These are phyloP conservation scores for Botryotinia globosa DNA, from an alignment of 2,329 filamentous ascomycete species.

Conservation along the genomic window DNA sequence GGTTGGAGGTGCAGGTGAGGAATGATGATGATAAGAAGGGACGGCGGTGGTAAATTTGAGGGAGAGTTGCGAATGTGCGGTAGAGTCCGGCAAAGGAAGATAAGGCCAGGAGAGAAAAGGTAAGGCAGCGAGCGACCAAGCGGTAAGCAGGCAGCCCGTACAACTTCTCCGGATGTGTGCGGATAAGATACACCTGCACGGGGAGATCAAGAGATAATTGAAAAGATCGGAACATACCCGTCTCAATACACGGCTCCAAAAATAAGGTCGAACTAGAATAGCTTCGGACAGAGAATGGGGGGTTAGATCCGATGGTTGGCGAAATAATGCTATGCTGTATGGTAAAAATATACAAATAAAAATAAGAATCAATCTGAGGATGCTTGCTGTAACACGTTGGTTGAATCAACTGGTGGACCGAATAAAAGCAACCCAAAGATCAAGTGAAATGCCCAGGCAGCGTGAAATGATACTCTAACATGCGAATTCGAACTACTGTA, in stretches of 20 bases:
- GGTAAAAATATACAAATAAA: constrained; percentile 1
- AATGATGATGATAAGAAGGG: background rate
- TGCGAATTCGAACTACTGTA: background rate
- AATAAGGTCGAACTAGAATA: constrained; percentile 1
- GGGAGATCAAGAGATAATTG: background rate
- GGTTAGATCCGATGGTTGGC: background rate
- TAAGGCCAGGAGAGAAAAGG: background rate
- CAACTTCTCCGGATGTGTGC: background rate
- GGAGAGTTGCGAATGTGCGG: background rate
- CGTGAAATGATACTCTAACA: background rate
- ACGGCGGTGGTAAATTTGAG: background rate
- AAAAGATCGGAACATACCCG: constrained; percentile 13
- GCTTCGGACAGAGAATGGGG: background rate
- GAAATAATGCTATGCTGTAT: constrained; percentile 12
- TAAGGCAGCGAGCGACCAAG: constrained; percentile 11
- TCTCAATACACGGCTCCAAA: constrained; percentile 13
- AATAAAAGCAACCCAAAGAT: background rate
- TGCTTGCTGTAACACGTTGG: constrained; percentile 17
- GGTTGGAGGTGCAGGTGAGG: background rate
- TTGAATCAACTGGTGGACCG: constrained; percentile 10
- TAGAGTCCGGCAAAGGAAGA: background rate
- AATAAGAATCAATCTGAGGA: constrained; percentile 5
- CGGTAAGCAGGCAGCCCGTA: background rate
- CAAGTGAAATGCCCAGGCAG: background rate
- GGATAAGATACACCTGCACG: constrained; percentile 1